Evolutionary conservation across 1,139 yeast species (phyloP).

Genomic region (Suhomyces atakaporum): DNA sequence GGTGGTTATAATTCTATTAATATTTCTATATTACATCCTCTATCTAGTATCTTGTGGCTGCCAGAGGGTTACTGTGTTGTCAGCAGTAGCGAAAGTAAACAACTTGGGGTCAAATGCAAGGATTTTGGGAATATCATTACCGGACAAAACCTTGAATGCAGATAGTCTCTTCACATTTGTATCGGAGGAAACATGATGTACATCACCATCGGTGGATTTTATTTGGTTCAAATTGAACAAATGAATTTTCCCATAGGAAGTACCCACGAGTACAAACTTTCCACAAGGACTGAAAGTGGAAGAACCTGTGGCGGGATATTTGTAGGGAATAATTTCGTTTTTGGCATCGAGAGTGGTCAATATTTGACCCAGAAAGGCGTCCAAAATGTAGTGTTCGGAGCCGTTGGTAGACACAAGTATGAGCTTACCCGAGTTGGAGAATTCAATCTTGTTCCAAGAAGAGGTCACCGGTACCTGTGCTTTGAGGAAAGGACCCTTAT

Average conservation of each 20-base stretch:
- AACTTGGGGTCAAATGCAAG: conserved; percentile 77
- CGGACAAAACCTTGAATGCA: conserved; percentile 28
- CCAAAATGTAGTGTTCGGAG: conserved; percentile 58
- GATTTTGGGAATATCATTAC: conserved; percentile 55
- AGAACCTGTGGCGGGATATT: conserved; percentile 60
- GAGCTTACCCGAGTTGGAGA: conserved; percentile 78
- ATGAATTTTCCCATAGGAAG: conserved; percentile 57
- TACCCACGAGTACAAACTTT: conserved; percentile 55
- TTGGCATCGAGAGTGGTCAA: conserved; percentile 45
- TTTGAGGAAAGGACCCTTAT: conserved; percentile 54
- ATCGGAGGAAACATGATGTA: conserved; percentile 15
- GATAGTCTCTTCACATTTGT: conserved; percentile 26
- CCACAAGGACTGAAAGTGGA: conserved; percentile 84
- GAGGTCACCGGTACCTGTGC: conserved; percentile 26
- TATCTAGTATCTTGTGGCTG: conserved; percentile 23
- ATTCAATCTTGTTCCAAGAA: conserved; percentile 69
- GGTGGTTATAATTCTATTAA: no score
- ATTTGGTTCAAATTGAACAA: conserved; percentile 61
- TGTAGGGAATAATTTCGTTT: conserved; percentile 22
- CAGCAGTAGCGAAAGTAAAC: conserved; percentile 81
- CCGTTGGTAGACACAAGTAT: conserved; percentile 66
- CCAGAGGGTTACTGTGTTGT: conserved; percentile 51
- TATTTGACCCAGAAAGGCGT: conserved; percentile 68
- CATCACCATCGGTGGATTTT: conserved; percentile 30
- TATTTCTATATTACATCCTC: no score